Evolutionary conservation across 495 filamentous ascomycete genomes (phyloP), one percentile per base, ranked within the genome.

Genomic region (Polyplosphaeria fusca): DNA sequence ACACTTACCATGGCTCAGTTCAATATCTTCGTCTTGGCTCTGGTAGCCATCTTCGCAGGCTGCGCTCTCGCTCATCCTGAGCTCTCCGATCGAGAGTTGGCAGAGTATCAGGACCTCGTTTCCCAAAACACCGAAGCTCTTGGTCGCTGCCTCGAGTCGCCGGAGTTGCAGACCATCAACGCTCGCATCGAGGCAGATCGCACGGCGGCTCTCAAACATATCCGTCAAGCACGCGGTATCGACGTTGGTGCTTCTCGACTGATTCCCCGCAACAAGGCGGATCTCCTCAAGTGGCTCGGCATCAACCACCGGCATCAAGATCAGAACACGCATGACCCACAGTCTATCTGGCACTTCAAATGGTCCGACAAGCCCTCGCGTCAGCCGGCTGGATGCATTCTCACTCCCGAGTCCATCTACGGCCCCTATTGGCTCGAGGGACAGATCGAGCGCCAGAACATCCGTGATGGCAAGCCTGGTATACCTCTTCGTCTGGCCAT

Each of bases 371-470:
- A 38, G 43, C 42, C 28, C 4, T 14, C 7, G 7, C 12, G n/a
- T 3, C 5, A 4, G 9, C 42, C 7, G 14, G 7, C 52, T 3
- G 52, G 41, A 24, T 56, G 52, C 30, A 26, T 30, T 16, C 19
- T 47, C 5, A 48, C 52, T 23, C 52, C 52, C 1, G 42, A 56
- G 22, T 20, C 42, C 43, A 48, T 56, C 28, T 47, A 47, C 16
- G 52, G 52, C 12, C 52, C 52, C 4, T 56, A 25, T 26, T 56
- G 42, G 42, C 18, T 20, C 41, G 52, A 56, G 14, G 39, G 40
- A 5, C 52, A 47, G 19, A n/a, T 16, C 1, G 18, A 56, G 44
- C 43, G 27, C 2, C 28, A 38, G 11, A 25, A 56, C 32, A 39
- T 56, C 42, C n/a, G 32, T 1, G 52, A 16, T 7, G 28, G 43